Evolutionary conservation across 2,329 filamentous ascomycete genomes (phyloP).

Genomic region (Cordyceps sp.): DNA sequence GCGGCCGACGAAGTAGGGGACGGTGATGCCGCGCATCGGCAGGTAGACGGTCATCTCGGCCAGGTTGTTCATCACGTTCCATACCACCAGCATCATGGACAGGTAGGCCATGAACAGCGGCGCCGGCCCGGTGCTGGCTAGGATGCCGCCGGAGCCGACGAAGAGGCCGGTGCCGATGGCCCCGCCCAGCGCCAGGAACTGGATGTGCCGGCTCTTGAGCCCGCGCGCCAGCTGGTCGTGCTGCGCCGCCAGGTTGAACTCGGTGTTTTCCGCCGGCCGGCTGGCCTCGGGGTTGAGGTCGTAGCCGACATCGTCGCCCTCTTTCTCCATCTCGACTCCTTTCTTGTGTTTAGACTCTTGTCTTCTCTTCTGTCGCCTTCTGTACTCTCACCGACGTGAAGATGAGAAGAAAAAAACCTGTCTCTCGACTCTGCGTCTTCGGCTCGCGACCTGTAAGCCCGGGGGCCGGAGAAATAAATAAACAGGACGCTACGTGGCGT

Average conservation of each 20-base stretch:
- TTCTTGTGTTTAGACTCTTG: too few species aligned
- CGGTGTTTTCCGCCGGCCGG: constrained; percentile 7
- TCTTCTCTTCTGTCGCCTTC: too few species aligned
- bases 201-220: constrained; percentile 42
- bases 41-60: constrained; percentile 39
- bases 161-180: constrained; percentile 50
- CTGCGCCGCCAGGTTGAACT: constrained; percentile 19
- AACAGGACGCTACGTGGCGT: too few species aligned
- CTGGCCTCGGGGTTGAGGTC: constrained; percentile 10
- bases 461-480: too few species aligned
- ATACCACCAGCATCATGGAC: constrained; percentile 35
- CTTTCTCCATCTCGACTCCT: too few species aligned
- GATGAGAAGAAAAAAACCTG: too few species aligned
- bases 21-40: constrained; percentile 37
- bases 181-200: constrained; percentile 39
- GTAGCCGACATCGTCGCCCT: too few species aligned
- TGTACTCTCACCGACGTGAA: too few species aligned
- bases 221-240: constrained; percentile 34
- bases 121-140: constrained; percentile 41
- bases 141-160: constrained; percentile 40
- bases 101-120: constrained; percentile 55
- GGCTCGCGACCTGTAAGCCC: too few species aligned
- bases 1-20: constrained; percentile 37
- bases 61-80: constrained; percentile 35
- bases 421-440: too few species aligned